These are phyloP conservation scores for Viscum album DNA, from an alignment of 177 flowering plant species.

Conservation along the genomic window DNA sequence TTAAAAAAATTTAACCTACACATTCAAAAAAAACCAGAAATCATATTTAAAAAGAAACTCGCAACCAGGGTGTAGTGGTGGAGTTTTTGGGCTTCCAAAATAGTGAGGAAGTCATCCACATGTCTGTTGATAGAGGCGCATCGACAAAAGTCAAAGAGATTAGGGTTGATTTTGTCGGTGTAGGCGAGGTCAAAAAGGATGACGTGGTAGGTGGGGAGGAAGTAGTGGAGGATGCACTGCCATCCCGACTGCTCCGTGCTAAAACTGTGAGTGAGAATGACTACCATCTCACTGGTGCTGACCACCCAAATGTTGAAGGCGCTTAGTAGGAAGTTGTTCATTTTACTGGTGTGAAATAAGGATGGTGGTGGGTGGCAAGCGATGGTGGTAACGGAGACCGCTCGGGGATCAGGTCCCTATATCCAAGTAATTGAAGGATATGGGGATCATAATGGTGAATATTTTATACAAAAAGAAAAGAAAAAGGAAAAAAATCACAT, in stretches of 20 bases:
- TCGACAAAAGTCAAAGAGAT: constrained; percentile 73
- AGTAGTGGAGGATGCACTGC: constrained; percentile 73
- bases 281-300: constrained; percentile 38
- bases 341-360: no score
- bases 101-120: constrained; percentile 61
- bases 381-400: no score
- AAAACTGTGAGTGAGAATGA: constrained; percentile 74
- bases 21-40: no score
- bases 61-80: constrained; percentile 58
- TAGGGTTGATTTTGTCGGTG: constrained; percentile 79
- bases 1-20: no score
- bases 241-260: constrained; percentile 93
- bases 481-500: no score
- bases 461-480: no score
- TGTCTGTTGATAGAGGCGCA: constrained; percentile 64
- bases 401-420: no score
- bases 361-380: no score
- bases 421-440: no score
- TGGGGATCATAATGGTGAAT: no score
- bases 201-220: constrained; percentile 43
- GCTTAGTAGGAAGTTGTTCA: no score
- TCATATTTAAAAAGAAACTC: constrained; percentile 59
- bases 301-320: constrained; percentile 38
- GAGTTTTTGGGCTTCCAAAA: constrained; percentile 50
- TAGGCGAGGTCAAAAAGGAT: constrained; percentile 78